Conservation (phyloP, 164 flowering plant species). For the Vitis rotundifolia region DNA sequence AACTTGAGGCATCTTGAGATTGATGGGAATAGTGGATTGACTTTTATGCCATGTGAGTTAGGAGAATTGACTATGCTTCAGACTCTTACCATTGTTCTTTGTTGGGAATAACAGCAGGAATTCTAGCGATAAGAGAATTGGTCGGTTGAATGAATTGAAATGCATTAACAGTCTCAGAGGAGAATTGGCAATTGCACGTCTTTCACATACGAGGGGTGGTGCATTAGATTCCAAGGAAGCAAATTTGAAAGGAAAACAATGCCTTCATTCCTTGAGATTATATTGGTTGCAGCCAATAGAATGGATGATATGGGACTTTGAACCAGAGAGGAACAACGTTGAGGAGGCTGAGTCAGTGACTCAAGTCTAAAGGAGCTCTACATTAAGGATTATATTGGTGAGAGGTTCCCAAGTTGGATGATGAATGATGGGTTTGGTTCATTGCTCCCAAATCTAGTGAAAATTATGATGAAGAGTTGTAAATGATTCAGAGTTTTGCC, state of each 20-base stretch:
- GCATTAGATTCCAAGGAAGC: no score
- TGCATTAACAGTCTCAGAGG: not conserved
- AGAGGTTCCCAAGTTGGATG: conserved; percentile 5
- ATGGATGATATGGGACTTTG: no score
- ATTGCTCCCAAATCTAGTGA: not conserved
- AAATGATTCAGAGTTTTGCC: not conserved
- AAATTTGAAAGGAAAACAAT: no score
- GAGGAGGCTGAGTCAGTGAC: not conserved
- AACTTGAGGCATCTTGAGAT: no score
- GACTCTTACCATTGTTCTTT: not conserved
- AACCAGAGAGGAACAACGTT: no score
- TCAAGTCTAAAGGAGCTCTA: not conserved
- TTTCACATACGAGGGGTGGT: no score
- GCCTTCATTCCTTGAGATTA: no score
- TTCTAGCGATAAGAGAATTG: not conserved
- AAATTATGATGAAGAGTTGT: not conserved
- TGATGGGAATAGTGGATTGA: no score
- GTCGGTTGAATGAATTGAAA: not conserved
- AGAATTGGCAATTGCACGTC: not conserved
- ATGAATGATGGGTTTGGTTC: not conserved
- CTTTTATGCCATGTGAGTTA: no score
- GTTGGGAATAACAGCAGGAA: not conserved
- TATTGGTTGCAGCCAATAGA: not conserved
- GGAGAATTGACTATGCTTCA: not conserved
- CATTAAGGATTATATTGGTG: not conserved